Conservation (phyloP, 139 green algal genomes). For the Micractinium sp. region DNA sequence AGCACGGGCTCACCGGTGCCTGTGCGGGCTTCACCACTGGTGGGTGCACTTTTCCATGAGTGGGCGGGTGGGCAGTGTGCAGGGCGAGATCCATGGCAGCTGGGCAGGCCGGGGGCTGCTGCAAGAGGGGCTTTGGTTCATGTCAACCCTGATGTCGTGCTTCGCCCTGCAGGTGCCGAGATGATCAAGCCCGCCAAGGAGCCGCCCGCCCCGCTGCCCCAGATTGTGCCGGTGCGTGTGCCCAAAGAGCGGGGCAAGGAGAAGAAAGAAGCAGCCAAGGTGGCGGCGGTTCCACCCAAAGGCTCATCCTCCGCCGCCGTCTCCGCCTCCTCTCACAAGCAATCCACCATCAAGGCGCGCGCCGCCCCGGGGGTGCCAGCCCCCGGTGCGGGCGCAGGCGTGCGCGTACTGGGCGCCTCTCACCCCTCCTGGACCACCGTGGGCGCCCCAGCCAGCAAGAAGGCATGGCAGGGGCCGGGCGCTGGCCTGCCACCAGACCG, state of each 20-base stretch:
- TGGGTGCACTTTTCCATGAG: not conserved
- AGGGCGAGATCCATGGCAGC: not conserved
- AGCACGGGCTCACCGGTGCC: not conserved
- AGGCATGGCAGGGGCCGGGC: not conserved
- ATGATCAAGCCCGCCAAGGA: constrained; percentile 10
- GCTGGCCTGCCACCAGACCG: not conserved
- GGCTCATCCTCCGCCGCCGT: not conserved
- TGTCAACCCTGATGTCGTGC: not conserved
- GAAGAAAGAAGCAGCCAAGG: not conserved
- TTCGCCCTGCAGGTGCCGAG: not conserved
- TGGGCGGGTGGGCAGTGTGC: not conserved
- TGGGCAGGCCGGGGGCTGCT: not conserved
- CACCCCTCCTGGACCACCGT: not conserved
- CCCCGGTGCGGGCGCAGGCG: not conserved
- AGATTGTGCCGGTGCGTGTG: not conserved
- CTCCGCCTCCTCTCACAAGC: not conserved
- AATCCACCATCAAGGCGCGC: not conserved
- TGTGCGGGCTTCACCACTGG: constrained; percentile 7
- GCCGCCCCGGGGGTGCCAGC: not conserved
- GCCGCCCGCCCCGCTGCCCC: not conserved
- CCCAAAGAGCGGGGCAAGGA: not conserved
- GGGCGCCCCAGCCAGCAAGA: not conserved
- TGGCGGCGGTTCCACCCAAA: not conserved
- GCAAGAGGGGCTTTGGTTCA: no score
- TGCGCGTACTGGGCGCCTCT: not conserved